Conservation (phyloP, 2,329 filamentous ascomycete species). For the Stemphylium beticola region DNA sequence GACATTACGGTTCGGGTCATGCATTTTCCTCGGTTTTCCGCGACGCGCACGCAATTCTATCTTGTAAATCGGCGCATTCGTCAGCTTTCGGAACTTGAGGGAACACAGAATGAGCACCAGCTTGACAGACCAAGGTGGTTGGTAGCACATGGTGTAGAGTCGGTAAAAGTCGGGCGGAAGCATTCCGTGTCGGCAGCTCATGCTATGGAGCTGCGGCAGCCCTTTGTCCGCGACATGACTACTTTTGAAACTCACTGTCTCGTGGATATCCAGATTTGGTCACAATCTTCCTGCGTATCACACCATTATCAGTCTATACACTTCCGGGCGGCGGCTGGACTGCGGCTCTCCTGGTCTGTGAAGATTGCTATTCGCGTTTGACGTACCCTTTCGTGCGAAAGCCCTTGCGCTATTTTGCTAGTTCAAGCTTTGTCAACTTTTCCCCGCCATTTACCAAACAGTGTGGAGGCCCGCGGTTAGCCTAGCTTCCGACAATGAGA, state of each 20-base stretch:
- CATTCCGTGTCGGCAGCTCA: not conserved
- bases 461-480: slow-evolving; percentile 15
- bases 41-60: too few relatives aligned
- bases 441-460: slow-evolving; percentile 24
- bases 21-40: too few relatives aligned
- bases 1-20: too few relatives aligned
- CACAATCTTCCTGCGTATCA: slow-evolving; percentile 9
- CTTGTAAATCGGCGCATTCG: too few relatives aligned
- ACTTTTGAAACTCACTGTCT: too few relatives aligned
- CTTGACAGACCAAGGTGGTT: not conserved
- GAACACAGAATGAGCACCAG: not conserved
- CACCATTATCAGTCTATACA: slow-evolving; percentile 18
- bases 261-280: too few relatives aligned
- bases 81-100: too few relatives aligned
- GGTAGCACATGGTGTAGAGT: not conserved
- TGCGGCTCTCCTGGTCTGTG: slow-evolving; percentile 14
- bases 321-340: not conserved
- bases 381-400: slow-evolving; percentile 33
- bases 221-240: not conserved
- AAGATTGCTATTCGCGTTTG: slow-evolving; percentile 14
- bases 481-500: slow-evolving; percentile 13
- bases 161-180: not conserved
- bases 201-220: not conserved
- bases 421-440: slow-evolving; percentile 16
- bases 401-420: slow-evolving; percentile 23